Evolutionary conservation across 2,329 filamentous ascomycete species (phyloP), one percentile per base, ranked within the genome.

Genomic region (Alternaria triticina): DNA sequence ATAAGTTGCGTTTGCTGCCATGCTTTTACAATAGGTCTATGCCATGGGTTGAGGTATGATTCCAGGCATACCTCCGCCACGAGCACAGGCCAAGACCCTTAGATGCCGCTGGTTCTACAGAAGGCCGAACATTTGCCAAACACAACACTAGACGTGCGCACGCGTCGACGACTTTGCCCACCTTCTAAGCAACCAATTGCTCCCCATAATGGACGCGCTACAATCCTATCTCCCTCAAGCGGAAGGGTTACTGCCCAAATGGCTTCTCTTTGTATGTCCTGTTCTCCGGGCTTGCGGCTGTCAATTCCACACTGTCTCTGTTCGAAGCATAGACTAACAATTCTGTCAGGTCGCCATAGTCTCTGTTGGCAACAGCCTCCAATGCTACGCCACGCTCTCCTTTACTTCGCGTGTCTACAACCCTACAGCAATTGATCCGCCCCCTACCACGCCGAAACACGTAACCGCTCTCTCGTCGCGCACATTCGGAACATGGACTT

Each of bases 351-450:
- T 97, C 77, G 93, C 93, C 60, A 77, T 94, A 60, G 87, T 96
- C 61, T 93, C 95, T 28, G 85, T 96, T 62, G 90, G 88, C 74
- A 99, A 99, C 85, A 91, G 89, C 36, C 78, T 96, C 50, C 94
- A 97, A 84, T 89, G 92, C 77, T 96, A 97, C 82, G 75, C 84
- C 36, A 96, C 93, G 17, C 86, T 94, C 4, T 86, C 89, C 79
- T 96, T 92, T 82, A 94, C 94, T 8, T 89, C 90, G n/a, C 91
- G 93, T 79, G 88, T 98, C 76, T 99, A 98, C 85, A 88, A 90
- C 71, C 89, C 89, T 80, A 87, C 82, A 62, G 79, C 43, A 76
- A 80, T 65, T 51, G 69, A 80, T 79, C 10, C 80, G 78, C 11
- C 81, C 75, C 60, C 79, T 22, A 70, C 66, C 27, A 69, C 72